phyloP scores from a whole-genome alignment of 148 eudicot species.

The Nyssa sinensis region DNA sequence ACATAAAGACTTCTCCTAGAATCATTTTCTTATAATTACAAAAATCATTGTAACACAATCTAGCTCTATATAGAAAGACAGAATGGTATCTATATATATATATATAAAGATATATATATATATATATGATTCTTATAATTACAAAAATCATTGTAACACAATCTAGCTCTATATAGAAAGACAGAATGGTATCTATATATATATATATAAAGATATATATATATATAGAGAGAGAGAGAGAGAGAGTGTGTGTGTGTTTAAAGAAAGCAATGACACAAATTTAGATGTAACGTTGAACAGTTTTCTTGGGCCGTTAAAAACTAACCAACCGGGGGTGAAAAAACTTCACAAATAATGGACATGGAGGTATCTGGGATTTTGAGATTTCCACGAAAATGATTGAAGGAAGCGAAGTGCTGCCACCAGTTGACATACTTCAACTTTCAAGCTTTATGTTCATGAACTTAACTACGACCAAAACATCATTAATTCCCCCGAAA shows the following conservation, averaged over 20 bases:
- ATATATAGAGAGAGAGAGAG: no score
- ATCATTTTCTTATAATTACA: not conserved
- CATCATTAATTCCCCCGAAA: not conserved
- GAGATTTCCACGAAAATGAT: not conserved
- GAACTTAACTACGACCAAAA: not conserved
- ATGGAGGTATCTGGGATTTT: conserved; percentile 4
- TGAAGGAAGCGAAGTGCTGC: not conserved
- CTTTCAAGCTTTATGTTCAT: not conserved
- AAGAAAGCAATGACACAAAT: not conserved
- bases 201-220: no score
- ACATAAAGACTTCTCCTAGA: not conserved
- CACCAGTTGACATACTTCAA: not conserved
- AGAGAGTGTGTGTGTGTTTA: no score
- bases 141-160: not conserved
- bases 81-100: no score
- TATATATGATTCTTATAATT: not conserved
- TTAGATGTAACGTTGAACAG: not conserved
- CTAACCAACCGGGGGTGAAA: not conserved
- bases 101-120: no score
- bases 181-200: no score
- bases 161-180: not conserved
- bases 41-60: not conserved
- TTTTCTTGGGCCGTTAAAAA: not conserved
- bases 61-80: not conserved
- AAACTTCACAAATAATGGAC: not conserved